These are phyloP conservation scores for Kernera saxatilis DNA, from an alignment of 345 rosid genomes.

Conservation along the genomic window DNA sequence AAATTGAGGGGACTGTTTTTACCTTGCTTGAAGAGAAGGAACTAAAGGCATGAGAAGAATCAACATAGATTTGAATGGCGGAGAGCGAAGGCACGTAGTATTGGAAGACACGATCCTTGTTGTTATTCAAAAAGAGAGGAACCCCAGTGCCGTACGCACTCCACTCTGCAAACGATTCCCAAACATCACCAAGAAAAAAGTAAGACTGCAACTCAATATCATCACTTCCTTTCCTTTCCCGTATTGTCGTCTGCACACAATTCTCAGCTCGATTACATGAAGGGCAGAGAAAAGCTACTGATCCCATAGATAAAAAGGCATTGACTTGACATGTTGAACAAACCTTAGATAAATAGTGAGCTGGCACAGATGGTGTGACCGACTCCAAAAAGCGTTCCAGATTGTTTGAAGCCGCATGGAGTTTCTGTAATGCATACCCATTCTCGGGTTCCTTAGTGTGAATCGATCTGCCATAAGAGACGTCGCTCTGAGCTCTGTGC, in stretches of 20 bases:
- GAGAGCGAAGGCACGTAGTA: slow-evolving; percentile 71
- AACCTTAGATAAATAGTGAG: slow-evolving; percentile 52
- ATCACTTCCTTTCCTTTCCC: slow-evolving; percentile 36
- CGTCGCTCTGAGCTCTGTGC: slow-evolving; percentile 41
- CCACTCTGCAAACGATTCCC: slow-evolving; percentile 80
- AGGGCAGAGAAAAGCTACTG: not conserved
- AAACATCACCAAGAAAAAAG: slow-evolving; percentile 67
- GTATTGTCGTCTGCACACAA: slow-evolving; percentile 36
- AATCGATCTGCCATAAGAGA: slow-evolving; percentile 24
- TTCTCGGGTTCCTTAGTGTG: slow-evolving; percentile 22
- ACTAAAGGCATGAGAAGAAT: slow-evolving; percentile 34
- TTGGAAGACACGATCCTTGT: slow-evolving; percentile 55
- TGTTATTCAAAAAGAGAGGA: slow-evolving; percentile 44
- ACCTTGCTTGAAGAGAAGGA: slow-evolving; percentile 48
- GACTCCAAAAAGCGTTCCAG: slow-evolving; percentile 50
- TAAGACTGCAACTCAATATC: slow-evolving; percentile 36
- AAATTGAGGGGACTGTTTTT: not conserved
- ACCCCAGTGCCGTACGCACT: slow-evolving; percentile 84
- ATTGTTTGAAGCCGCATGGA: slow-evolving; percentile 36
- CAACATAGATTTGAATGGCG: slow-evolving; percentile 56
- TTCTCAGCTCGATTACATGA: not conserved
- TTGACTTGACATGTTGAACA: not conserved
- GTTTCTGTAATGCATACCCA: slow-evolving; percentile 14
- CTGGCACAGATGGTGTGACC: slow-evolving; percentile 46
- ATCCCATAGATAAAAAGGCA: not conserved